Conservation (phyloP, 192 early-diverging fungal genomes). For the Backusella macrospora region DNA sequence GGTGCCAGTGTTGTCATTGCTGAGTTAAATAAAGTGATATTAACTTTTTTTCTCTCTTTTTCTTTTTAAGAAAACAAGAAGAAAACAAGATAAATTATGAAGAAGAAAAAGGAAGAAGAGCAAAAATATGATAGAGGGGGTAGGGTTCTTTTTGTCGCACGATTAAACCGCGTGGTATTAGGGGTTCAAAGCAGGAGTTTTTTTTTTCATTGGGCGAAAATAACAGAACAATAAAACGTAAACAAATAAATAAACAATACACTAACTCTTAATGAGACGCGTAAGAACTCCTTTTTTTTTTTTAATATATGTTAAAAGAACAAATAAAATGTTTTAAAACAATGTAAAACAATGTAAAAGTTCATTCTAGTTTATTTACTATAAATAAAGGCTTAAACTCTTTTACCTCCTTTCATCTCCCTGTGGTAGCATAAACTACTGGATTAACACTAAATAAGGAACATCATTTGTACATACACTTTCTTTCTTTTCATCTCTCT, state of each 20-base stretch:
- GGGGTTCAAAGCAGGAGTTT: constrained; percentile 13
- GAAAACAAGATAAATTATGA: neutral
- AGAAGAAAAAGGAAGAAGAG: constrained; percentile 2
- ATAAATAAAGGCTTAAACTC: neutral
- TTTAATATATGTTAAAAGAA: neutral
- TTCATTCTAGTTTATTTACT: neutral
- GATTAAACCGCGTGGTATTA: constrained; percentile 7
- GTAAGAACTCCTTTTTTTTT: neutral
- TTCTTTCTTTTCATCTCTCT: no score
- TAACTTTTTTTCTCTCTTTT: neutral
- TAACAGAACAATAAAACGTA: constrained; percentile 7
- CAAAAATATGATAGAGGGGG: neutral
- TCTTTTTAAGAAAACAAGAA: neutral
- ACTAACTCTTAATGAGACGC: neutral
- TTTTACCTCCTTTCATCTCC: neutral
- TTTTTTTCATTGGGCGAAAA: neutral
- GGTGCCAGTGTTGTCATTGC: constrained; percentile 10
- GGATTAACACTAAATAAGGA: neutral
- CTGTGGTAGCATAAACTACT: neutral
- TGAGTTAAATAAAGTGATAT: neutral
- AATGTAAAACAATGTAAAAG: no score
- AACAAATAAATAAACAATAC: constrained; percentile 3
- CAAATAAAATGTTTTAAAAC: neutral
- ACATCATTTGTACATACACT: neutral
- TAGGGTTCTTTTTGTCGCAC: neutral